These are phyloP conservation scores for Ceratocystis alfenasii DNA, from an alignment of 2,329 filamentous ascomycete genomes.

Conservation along the genomic window DNA sequence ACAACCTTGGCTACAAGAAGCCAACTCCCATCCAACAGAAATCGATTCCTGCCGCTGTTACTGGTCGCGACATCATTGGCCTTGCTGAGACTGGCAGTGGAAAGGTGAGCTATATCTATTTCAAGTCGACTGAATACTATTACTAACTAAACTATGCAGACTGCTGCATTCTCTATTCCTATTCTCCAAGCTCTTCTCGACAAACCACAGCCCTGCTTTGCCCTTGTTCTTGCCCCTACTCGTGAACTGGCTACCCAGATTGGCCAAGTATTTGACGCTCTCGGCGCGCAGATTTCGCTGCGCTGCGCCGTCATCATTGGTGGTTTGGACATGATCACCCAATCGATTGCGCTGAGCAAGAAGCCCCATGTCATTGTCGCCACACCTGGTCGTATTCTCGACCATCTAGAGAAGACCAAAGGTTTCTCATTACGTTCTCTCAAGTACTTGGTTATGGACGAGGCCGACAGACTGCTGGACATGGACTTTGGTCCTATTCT, in stretches of 20 bases:
- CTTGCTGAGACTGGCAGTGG: slow-evolving; percentile 90
- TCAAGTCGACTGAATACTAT: neutral
- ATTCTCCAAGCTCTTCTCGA: slow-evolving; percentile 86
- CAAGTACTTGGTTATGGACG: slow-evolving; percentile 88
- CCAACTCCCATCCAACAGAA: slow-evolving; percentile 84
- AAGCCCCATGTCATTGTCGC: slow-evolving; percentile 90
- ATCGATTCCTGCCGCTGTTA: slow-evolving; percentile 67
- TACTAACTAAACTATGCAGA: slow-evolving; percentile 31
- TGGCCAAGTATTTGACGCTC: slow-evolving; percentile 70
- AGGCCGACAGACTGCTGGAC: slow-evolving; percentile 83
- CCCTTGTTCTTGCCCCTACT: slow-evolving; percentile 83
- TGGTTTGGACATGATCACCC: slow-evolving; percentile 89
- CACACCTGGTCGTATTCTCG: slow-evolving; percentile 76
- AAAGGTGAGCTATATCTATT: slow-evolving; percentile 39
- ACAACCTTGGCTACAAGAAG: slow-evolving; percentile 64
- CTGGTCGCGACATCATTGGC: slow-evolving; percentile 79
- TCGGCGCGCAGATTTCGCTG: slow-evolving; percentile 79
- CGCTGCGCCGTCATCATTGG: slow-evolving; percentile 78
- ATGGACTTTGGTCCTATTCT: slow-evolving; percentile 88
- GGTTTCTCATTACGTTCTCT: slow-evolving; percentile 75
- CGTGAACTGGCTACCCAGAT: slow-evolving; percentile 91
- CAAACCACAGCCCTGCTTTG: slow-evolving; percentile 73
- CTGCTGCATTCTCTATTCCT: slow-evolving; percentile 83
- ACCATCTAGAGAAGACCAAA: slow-evolving; percentile 93
- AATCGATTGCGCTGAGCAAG: slow-evolving; percentile 85